phyloP scores from a whole-genome alignment of 169 alveolate species.

The Perkinsus chesapeaki region DNA sequence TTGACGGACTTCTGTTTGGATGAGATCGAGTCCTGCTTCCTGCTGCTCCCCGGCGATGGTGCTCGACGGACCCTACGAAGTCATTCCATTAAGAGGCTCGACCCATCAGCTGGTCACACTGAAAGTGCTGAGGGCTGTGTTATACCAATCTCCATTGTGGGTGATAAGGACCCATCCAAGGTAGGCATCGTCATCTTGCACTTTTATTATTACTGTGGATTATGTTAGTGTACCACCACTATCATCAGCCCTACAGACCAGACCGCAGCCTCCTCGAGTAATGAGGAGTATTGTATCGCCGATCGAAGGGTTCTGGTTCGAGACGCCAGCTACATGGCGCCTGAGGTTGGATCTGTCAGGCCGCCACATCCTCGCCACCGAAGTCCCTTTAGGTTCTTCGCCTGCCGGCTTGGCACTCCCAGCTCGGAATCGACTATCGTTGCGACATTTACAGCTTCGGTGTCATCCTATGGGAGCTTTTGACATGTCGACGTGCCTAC shows the following conservation, averaged over 20 bases:
- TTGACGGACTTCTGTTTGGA: conserved; percentile 28
- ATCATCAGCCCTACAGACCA: too few relatives aligned
- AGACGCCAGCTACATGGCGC: background rate
- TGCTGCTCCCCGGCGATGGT: background rate
- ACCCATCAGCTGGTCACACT: background rate
- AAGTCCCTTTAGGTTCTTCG: background rate
- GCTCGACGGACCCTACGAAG: background rate
- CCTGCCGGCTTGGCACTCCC: background rate
- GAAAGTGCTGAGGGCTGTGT: background rate
- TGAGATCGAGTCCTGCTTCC: conserved; percentile 31
- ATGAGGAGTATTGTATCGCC: background rate
- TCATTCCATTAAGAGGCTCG: background rate
- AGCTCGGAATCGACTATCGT: background rate
- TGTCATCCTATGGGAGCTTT: background rate
- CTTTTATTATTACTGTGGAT: too few relatives aligned
- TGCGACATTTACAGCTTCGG: background rate
- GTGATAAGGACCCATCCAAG: too few relatives aligned
- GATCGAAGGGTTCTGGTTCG: background rate
- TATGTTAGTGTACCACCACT: too few relatives aligned
- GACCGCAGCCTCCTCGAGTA: background rate
- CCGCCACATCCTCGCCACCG: background rate
- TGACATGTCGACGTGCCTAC: background rate
- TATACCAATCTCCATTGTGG: too few relatives aligned
- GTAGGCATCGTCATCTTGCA: too few relatives aligned
- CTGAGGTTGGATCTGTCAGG: background rate